These are phyloP conservation scores for Botrytis porri DNA, from an alignment of 2,329 filamentous ascomycete species.

Conservation along the genomic window DNA sequence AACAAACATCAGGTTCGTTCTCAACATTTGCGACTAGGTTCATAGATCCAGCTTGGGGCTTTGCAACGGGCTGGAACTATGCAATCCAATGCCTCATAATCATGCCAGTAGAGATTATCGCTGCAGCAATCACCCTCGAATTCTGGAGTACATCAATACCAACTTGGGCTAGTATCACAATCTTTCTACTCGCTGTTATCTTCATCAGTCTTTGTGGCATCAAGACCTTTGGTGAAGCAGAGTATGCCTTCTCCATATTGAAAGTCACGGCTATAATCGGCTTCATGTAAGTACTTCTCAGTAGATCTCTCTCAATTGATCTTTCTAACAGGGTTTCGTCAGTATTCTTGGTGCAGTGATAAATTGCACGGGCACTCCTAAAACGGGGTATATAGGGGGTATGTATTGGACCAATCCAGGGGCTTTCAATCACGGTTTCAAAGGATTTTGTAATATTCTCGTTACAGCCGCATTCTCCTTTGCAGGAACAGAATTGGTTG, in stretches of 20 bases:
- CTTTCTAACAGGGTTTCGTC: constrained; percentile 25
- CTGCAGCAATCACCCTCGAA: constrained; percentile 76
- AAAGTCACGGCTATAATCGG: constrained; percentile 86
- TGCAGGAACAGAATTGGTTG: constrained; percentile 73
- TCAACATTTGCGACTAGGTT: constrained; percentile 89
- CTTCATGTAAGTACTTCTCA: constrained; percentile 65
- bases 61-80: constrained; percentile 95
- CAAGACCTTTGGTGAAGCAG: constrained; percentile 83
- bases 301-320: neutral
- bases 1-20: constrained; percentile 56
- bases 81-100: constrained; percentile 83
- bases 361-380: constrained; percentile 75
- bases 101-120: constrained; percentile 81
- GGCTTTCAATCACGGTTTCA: constrained; percentile 79
- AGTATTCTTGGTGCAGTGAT: constrained; percentile 83
- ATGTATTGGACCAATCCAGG: constrained; percentile 75
- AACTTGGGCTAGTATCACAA: constrained; percentile 78
- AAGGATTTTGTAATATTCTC: constrained; percentile 73
- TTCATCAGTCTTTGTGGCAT: constrained; percentile 84
- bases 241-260: constrained; percentile 82
- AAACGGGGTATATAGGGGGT: constrained; percentile 76
- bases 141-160: constrained; percentile 75
- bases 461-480: constrained; percentile 76
- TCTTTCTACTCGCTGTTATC: constrained; percentile 76
- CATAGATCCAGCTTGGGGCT: constrained; percentile 92